Conservation (phyloP, 2,329 filamentous ascomycete genomes). For the Pezicula radicicola region DNA sequence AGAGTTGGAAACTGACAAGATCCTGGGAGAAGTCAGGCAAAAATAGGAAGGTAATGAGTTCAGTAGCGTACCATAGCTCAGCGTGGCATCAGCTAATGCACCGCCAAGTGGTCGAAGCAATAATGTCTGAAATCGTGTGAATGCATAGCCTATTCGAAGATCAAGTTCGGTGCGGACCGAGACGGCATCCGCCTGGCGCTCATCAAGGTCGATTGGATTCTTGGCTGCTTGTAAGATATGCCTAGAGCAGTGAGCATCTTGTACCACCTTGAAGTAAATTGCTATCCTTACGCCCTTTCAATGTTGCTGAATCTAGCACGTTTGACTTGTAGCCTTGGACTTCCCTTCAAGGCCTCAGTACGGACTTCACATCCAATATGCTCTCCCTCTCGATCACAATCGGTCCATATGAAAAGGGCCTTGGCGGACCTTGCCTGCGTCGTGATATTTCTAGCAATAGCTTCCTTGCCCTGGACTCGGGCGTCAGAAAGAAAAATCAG, state of each 20-base stretch:
- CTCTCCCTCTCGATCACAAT: conserved; percentile 96
- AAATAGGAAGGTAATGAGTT: neutral
- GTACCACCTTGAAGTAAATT: neutral
- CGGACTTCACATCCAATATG: conserved; percentile 93
- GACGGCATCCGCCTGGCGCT: conserved; percentile 84
- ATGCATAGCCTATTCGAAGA: conserved; percentile 85
- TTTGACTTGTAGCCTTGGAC: conserved; percentile 72
- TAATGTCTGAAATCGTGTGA: conserved; percentile 83
- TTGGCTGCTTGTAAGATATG: conserved; percentile 84
- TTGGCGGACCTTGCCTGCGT: conserved; percentile 69
- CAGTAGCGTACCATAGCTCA: conserved; percentile 71
- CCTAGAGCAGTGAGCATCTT: conserved; percentile 38
- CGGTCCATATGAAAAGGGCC: conserved; percentile 93
- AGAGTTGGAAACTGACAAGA: conserved; percentile 97
- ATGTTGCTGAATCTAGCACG: conserved; percentile 95
- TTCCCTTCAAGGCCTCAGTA: conserved; percentile 72
- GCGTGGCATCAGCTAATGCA: conserved; percentile 57
- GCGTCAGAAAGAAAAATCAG: conserved; percentile 10
- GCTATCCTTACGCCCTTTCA: conserved; percentile 68
- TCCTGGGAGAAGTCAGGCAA: conserved; percentile 34
- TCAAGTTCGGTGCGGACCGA: conserved; percentile 88
- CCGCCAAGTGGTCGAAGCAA: conserved; percentile 72
- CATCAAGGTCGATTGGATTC: conserved; percentile 74
- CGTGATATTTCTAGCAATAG: conserved; percentile 82
- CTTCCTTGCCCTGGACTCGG: conserved; percentile 66